phyloP scores from a whole-genome alignment of 2,329 filamentous ascomycete species.

The Fusarium papillatum region DNA sequence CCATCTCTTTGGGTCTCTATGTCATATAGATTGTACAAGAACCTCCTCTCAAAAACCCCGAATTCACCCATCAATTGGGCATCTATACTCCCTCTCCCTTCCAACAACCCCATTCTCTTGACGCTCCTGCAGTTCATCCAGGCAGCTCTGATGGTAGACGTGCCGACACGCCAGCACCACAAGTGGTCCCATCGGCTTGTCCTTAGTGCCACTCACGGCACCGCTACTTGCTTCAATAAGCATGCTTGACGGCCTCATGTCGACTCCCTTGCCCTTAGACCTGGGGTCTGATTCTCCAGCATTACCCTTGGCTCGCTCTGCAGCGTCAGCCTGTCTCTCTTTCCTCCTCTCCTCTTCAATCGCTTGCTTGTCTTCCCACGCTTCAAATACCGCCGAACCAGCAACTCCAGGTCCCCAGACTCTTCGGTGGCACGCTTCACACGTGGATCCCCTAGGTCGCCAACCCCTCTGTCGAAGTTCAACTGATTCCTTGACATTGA shows the following conservation, averaged over 20 bases:
- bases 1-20: constrained; percentile 38
- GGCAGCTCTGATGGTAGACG: constrained; percentile 77
- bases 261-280: constrained; percentile 59
- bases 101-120: constrained; percentile 62
- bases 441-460: constrained; percentile 88
- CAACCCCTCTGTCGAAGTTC: constrained; percentile 86
- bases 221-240: constrained; percentile 47
- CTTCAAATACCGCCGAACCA: constrained; percentile 81
- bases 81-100: constrained; percentile 65
- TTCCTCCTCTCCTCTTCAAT: constrained; percentile 60
- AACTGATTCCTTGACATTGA: constrained; percentile 82
- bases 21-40: constrained; percentile 42
- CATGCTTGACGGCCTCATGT: constrained; percentile 58
- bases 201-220: constrained; percentile 37
- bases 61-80: constrained; percentile 68
- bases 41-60: constrained; percentile 3
- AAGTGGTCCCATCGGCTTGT: constrained; percentile 72
- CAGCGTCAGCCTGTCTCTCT: constrained; percentile 54
- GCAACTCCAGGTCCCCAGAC: constrained; percentile 89
- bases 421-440: constrained; percentile 85
- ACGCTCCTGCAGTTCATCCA: constrained; percentile 74
- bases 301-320: constrained; percentile 55
- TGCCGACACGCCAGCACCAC: constrained; percentile 80
- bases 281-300: constrained; percentile 49
- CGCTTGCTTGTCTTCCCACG: constrained; percentile 78